Evolutionary conservation across 176 grass and related monocot species (phyloP).

Genomic region (Ensete ventricosum): DNA sequence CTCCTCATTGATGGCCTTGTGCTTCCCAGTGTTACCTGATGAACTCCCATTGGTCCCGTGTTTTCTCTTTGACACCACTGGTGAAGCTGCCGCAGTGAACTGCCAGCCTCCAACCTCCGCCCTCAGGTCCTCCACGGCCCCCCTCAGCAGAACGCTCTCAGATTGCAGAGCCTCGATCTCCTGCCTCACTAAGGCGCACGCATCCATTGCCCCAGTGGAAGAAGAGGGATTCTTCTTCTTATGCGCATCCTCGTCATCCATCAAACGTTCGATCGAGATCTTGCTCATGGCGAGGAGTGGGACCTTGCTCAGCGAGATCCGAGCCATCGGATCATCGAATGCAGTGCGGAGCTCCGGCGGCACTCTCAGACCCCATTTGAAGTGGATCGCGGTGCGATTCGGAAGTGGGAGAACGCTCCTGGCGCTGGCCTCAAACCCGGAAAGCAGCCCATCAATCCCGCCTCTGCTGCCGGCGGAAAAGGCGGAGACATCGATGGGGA

Average conservation of each 20-base stretch:
- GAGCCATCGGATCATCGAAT: slow-evolving; percentile 15
- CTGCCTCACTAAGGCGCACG: neutral
- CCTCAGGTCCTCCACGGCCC: slow-evolving; percentile 6
- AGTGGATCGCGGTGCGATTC: slow-evolving; percentile 43
- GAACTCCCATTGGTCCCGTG: neutral
- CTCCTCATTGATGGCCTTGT: neutral
- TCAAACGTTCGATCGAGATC: slow-evolving; percentile 60
- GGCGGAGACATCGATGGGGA: slow-evolving; percentile 37
- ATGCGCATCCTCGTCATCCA: neutral
- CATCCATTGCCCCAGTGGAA: neutral
- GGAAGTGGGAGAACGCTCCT: slow-evolving; percentile 58
- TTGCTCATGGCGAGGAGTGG: slow-evolving; percentile 80
- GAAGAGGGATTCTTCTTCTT: neutral
- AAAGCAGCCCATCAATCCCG: slow-evolving; percentile 37
- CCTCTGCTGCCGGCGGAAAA: slow-evolving; percentile 26
- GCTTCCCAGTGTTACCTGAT: neutral
- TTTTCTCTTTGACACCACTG: neutral
- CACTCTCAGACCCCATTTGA: slow-evolving; percentile 65
- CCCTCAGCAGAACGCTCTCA: neutral
- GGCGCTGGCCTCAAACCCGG: slow-evolving; percentile 55
- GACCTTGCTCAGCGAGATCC: slow-evolving; percentile 41
- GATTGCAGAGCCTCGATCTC: slow-evolving; percentile 7
- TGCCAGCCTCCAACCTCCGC: neutral
- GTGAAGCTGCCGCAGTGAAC: neutral
- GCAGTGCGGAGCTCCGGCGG: slow-evolving; percentile 41